Evolutionary conservation across 2,329 filamentous ascomycete species (phyloP).

Genomic region (Magnaporthiopsis poae): DNA sequence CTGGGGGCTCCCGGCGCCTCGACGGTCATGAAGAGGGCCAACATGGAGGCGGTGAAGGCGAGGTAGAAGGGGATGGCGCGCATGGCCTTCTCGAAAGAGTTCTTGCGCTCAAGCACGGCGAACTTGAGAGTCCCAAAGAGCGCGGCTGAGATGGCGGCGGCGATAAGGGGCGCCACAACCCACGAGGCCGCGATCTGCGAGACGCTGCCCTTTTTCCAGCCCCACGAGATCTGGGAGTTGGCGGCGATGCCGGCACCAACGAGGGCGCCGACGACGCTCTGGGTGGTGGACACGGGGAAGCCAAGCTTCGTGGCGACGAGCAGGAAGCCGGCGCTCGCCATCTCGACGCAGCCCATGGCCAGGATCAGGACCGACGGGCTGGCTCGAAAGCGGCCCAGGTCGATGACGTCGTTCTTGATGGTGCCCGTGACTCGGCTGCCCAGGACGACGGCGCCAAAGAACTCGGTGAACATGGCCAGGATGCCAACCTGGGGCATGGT

Average conservation of each 20-base stretch:
- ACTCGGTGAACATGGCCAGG: slow-evolving; percentile 4
- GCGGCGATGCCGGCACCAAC: slow-evolving; percentile 2
- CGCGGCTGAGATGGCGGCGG: neutral
- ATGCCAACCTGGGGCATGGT: slow-evolving; percentile 2
- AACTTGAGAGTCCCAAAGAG: slow-evolving; percentile 1
- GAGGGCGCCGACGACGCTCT: slow-evolving; percentile 3
- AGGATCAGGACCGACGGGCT: neutral
- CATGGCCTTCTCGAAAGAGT: neutral
- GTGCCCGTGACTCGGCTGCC: slow-evolving; percentile 1
- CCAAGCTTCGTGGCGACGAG: slow-evolving; percentile 3
- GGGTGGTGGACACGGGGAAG: slow-evolving; percentile 8
- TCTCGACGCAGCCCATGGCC: slow-evolving; percentile 3
- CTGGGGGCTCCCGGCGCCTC: slow-evolving; percentile 3
- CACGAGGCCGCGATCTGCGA: slow-evolving; percentile 5
- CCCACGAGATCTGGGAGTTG: slow-evolving; percentile 4
- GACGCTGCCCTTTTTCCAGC: slow-evolving; percentile 2
- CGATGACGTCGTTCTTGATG: slow-evolving; percentile 9
- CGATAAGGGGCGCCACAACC: neutral
- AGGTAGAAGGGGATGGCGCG: slow-evolving; percentile 3
- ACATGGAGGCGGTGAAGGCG: slow-evolving; percentile 1
- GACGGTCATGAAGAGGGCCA: slow-evolving; percentile 5
- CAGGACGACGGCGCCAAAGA: slow-evolving; percentile 5
- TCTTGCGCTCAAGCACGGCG: neutral
- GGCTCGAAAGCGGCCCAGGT: slow-evolving; percentile 2
- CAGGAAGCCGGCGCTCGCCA: slow-evolving; percentile 1